Base-by-base conservation (phyloP, 345 rosid genomes). In the Arabis hirsuta region DNA sequence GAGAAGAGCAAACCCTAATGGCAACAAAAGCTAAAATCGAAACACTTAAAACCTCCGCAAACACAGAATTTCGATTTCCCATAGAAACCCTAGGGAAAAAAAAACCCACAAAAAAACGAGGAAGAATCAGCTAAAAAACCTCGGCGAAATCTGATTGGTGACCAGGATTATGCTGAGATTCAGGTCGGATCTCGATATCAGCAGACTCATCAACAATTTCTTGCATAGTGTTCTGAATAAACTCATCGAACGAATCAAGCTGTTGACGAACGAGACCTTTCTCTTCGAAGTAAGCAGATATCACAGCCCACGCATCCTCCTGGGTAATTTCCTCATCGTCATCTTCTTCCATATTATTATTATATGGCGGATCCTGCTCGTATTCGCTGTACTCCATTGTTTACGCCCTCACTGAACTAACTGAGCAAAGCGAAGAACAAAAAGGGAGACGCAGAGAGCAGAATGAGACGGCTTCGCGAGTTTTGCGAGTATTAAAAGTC, bases 151-250 rank as follows among this genome's bases (percentile, higher is more conserved):
- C 98, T 2, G 98, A 77, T 73, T 88, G 98, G 60, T 88, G 93
- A 3, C 99, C 91, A 27, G 99, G 99, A 76, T 91, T 91, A 59
- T 95, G 97, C 84, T 95, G 99, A 5, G 98, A 91, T 78, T 95
- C 96, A 9, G 99, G 99, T 1, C 98, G 90, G 82, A 95, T 95
- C 86, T 91, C 96, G 32, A 95, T 91, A 66, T 88, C 96, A 2
- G 97, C 86, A 0, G 98, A 91, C 63, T 95, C 94, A 44, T 92
- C 97, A 4, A 95, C 94, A 10, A 91, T 95, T 74, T 95, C 99
- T 76, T 91, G 98, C 98, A 95, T 95, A 3, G 98, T 95, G 44
- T 95, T 95, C 79, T 95, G 98, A 38, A 95, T 95, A 56, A 95
- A 95, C 81, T 95, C 97, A 19, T 95, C 97, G 82, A 95, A 95